These are phyloP conservation scores for Quercus mongolica DNA, from an alignment of 306 rosid genomes.

Conservation along the genomic window DNA sequence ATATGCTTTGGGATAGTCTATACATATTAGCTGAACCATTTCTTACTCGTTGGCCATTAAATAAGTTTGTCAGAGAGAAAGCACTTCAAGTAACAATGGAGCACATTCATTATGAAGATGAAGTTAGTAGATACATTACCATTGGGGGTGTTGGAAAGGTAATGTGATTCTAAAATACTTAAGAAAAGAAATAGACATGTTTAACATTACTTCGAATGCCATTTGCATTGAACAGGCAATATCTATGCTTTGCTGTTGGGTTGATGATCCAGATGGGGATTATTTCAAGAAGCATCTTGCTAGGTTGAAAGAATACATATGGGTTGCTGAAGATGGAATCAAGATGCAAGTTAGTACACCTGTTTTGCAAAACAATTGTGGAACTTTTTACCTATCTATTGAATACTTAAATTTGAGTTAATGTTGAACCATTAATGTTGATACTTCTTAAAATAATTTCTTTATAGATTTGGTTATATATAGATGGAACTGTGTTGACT, in stretches of 20 bases:
- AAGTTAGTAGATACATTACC: neutral
- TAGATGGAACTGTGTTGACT: too few species aligned
- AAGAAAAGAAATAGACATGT: neutral
- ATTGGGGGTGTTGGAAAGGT: constrained; percentile 38
- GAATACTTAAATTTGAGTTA: neutral
- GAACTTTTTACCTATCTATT: neutral
- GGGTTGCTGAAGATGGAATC: constrained; percentile 46
- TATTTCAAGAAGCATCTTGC: constrained; percentile 35
- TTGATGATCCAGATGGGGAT: constrained; percentile 36
- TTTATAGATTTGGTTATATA: too few species aligned
- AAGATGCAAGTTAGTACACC: constrained; percentile 24
- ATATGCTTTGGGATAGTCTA: constrained; percentile 64
- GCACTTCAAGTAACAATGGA: constrained; percentile 24
- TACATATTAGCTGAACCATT: constrained; percentile 18
- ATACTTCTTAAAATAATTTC: too few species aligned
- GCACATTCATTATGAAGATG: neutral
- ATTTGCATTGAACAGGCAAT: constrained; percentile 11
- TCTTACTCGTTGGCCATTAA: constrained; percentile 46
- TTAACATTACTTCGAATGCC: neutral
- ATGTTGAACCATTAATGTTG: too few species aligned
- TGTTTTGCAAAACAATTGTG: neutral
- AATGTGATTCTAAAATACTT: neutral
- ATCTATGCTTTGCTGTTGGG: constrained; percentile 45
- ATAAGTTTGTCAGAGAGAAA: constrained; percentile 24
- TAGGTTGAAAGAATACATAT: constrained; percentile 24